Evolutionary conservation across 1,284 basidiomycete species (phyloP).

Genomic region (Cutaneotrichosporon sp.): DNA sequence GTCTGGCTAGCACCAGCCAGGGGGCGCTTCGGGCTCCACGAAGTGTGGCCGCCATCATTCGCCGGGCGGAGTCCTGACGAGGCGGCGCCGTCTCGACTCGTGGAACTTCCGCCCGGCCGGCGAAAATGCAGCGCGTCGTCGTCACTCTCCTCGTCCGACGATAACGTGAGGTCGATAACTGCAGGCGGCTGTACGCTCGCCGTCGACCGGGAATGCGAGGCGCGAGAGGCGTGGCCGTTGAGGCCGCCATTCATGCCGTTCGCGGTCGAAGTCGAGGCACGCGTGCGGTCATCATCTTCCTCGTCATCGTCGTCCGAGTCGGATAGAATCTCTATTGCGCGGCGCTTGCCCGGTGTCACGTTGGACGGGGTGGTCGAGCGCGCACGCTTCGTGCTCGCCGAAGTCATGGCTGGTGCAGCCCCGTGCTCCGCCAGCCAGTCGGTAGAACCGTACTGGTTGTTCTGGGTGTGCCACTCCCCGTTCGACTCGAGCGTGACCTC

Average conservation of each 20-base stretch:
- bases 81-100: slow-evolving; percentile 29
- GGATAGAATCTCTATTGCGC: slow-evolving; percentile 65
- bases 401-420: not conserved
- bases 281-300: no score
- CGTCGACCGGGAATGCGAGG: slow-evolving; percentile 1
- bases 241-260: slow-evolving; percentile 1
- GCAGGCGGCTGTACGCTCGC: slow-evolving; percentile 2
- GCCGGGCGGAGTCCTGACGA: slow-evolving; percentile 17
- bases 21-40: not conserved
- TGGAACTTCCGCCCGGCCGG: slow-evolving; percentile 29
- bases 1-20: not conserved
- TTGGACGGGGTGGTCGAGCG: slow-evolving; percentile 2
- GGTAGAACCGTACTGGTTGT: slow-evolving; percentile 72
- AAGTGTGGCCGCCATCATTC: not conserved
- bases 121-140: slow-evolving; percentile 32
- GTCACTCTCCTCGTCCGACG: slow-evolving; percentile 55
- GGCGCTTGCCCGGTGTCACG: slow-evolving; percentile 29
- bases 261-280: not conserved
- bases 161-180: slow-evolving; percentile 73
- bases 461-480: slow-evolving; percentile 89
- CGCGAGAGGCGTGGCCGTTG: not conserved
- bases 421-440: slow-evolving; percentile 55
- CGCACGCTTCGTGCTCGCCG: slow-evolving; percentile 3
- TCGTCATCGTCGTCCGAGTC: slow-evolving; percentile 70
- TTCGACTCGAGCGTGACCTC: slow-evolving; percentile 90